Percentiles rank a stretch among this genome's conserved stretches.
phyloP scores from a whole-genome alignment of 1,284 basidiomycete genomes.

The Phylloboletellus chloephorus region DNA sequence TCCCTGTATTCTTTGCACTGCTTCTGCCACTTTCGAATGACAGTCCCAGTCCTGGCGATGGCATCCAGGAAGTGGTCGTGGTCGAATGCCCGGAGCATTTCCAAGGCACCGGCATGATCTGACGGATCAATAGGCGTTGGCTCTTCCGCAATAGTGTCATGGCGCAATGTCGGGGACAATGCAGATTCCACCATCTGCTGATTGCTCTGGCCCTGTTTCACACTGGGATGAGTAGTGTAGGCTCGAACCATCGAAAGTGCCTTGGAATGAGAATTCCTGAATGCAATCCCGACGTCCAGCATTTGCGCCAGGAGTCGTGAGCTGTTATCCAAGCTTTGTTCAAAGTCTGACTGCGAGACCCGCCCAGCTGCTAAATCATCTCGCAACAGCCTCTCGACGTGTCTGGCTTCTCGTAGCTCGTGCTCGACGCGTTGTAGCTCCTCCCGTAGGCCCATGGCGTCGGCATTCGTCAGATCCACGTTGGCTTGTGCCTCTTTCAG shows the following conservation, averaged over 20 bases:
- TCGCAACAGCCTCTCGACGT: slow-evolving; percentile 56
- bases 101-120: slow-evolving; percentile 62
- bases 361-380: slow-evolving; percentile 58
- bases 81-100: slow-evolving; percentile 68
- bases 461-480: slow-evolving; percentile 55
- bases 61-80: slow-evolving; percentile 80
- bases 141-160: slow-evolving; percentile 55
- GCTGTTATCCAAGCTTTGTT: slow-evolving; percentile 56
- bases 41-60: slow-evolving; percentile 72
- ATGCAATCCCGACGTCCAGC: slow-evolving; percentile 67
- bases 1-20: slow-evolving; percentile 93
- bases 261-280: slow-evolving; percentile 67
- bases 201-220: slow-evolving; percentile 32
- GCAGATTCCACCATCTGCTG: slow-evolving; percentile 41
- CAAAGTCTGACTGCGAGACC: slow-evolving; percentile 60
- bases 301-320: slow-evolving; percentile 65
- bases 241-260: slow-evolving; percentile 58
- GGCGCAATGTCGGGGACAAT: slow-evolving; percentile 45
- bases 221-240: slow-evolving; percentile 54
- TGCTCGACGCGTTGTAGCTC: slow-evolving; percentile 66
- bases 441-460: slow-evolving; percentile 62
- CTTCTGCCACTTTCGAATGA: slow-evolving; percentile 95
- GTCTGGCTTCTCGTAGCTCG: slow-evolving; percentile 57
- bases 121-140: slow-evolving; percentile 69
- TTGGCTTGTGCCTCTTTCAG: slow-evolving; percentile 57